A percentile compares a stretch with the other conserved stretches of the same genome.
Evolutionary conservation across 169 alveolate genomes (phyloP).

Genomic region (Miamiensis avidus): DNA sequence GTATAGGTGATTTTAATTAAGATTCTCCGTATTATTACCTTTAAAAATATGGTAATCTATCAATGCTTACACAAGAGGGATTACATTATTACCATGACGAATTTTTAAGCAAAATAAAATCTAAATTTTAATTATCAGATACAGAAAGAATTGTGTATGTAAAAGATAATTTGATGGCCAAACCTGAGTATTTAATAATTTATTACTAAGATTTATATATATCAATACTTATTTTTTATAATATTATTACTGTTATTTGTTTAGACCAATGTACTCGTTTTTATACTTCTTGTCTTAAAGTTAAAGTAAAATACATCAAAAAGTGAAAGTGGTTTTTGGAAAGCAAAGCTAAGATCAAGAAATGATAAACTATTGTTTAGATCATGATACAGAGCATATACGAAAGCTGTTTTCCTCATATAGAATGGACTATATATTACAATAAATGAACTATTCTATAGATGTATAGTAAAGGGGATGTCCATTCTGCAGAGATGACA

Average conservation of each 20-base stretch:
- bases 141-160: neutral
- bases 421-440: neutral
- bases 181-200: neutral
- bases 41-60: neutral
- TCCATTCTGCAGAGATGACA: neutral
- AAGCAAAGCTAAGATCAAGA: neutral
- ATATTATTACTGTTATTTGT: too few species aligned
- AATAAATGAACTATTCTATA: too few species aligned
- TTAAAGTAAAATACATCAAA: neutral
- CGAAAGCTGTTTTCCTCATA: too few species aligned
- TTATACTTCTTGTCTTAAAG: too few species aligned
- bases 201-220: too few species aligned
- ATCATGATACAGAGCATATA: neutral
- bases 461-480: neutral
- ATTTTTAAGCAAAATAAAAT: too few species aligned
- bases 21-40: neutral
- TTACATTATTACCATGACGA: neutral
- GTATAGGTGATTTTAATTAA: neutral
- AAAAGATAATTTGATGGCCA: neutral
- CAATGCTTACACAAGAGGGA: neutral
- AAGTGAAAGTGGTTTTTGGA: neutral
- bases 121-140: neutral
- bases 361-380: too few species aligned
- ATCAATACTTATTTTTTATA: neutral
- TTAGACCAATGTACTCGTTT: neutral